These are phyloP conservation scores for Phylloporus rhodoxanthus DNA, from an alignment of 768 basidiomycete genomes.

Conservation along the genomic window DNA sequence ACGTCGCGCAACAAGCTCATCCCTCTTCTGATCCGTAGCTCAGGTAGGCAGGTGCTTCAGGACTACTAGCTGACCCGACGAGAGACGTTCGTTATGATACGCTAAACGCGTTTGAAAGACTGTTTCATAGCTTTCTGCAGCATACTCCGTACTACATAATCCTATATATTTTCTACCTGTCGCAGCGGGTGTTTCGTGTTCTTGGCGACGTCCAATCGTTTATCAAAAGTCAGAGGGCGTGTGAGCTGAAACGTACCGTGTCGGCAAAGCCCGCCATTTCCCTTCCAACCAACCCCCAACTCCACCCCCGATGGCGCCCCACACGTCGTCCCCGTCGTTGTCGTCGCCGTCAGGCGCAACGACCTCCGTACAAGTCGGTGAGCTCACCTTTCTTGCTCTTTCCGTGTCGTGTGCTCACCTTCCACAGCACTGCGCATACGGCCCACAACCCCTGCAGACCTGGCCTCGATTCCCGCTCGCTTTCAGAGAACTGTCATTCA, in stretches of 20 bases:
- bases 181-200: constrained; percentile 2
- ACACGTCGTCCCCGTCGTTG: constrained; percentile 60
- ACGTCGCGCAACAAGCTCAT: constrained; percentile 6
- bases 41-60: too few species aligned
- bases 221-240: constrained; percentile 12
- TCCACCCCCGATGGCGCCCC: constrained; percentile 62
- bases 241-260: constrained; percentile 18
- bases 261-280: constrained; percentile 28
- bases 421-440: constrained; percentile 79
- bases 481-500: constrained; percentile 90
- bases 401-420: neutral
- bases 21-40: constrained; percentile 10
- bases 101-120: constrained; percentile 16
- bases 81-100: constrained; percentile 26
- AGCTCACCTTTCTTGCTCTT: constrained; percentile 32
- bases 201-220: constrained; percentile 4
- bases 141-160: constrained; percentile 36
- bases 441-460: constrained; percentile 79
- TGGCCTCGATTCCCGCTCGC: constrained; percentile 81
- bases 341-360: constrained; percentile 54
- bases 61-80: too few species aligned
- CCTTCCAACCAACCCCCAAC: constrained; percentile 26
- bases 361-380: constrained; percentile 92
- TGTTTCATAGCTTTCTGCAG: constrained; percentile 18
- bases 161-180: constrained; percentile 18